Evolutionary conservation across 495 filamentous ascomycete genomes (phyloP).

Genomic region (Aspergillus diversus): DNA sequence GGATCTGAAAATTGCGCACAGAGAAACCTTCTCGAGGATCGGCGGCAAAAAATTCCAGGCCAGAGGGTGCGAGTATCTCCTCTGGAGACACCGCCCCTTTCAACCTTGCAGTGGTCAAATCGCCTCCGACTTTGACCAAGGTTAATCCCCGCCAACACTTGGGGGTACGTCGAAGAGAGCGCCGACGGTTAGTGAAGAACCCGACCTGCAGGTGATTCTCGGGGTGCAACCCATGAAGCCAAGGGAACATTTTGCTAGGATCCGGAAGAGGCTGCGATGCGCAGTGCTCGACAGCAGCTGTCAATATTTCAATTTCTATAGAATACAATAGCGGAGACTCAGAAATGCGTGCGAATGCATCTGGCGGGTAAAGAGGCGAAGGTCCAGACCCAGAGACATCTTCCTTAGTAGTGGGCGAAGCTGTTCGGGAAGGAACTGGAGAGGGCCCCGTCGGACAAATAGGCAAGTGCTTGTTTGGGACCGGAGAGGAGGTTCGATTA

Average conservation of each 20-base stretch:
- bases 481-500: slow-evolving; percentile 54
- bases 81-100: slow-evolving; percentile 83
- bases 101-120: slow-evolving; percentile 71
- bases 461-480: slow-evolving; percentile 91
- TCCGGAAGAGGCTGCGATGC: slow-evolving; percentile 81
- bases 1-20: slow-evolving; percentile 95
- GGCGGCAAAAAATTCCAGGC: slow-evolving; percentile 53
- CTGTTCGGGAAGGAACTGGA: slow-evolving; percentile 59
- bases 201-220: slow-evolving; percentile 84
- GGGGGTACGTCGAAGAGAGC: slow-evolving; percentile 71
- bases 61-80: slow-evolving; percentile 66
- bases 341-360: slow-evolving; percentile 59
- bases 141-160: slow-evolving; percentile 80
- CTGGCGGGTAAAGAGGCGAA: slow-evolving; percentile 77
- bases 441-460: slow-evolving; percentile 78
- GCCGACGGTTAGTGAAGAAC: slow-evolving; percentile 82
- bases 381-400: slow-evolving; percentile 50
- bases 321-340: slow-evolving; percentile 68
- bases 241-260: slow-evolving; percentile 86
- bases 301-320: slow-evolving; percentile 69
- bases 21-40: slow-evolving; percentile 87
- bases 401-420: slow-evolving; percentile 49
- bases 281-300: slow-evolving; percentile 71
- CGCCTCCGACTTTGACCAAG: slow-evolving; percentile 85
- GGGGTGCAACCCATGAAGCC: slow-evolving; percentile 93